Evolutionary conservation across 1,139 yeast genomes (phyloP).

Genomic region (Hansenula lynferdii): DNA sequence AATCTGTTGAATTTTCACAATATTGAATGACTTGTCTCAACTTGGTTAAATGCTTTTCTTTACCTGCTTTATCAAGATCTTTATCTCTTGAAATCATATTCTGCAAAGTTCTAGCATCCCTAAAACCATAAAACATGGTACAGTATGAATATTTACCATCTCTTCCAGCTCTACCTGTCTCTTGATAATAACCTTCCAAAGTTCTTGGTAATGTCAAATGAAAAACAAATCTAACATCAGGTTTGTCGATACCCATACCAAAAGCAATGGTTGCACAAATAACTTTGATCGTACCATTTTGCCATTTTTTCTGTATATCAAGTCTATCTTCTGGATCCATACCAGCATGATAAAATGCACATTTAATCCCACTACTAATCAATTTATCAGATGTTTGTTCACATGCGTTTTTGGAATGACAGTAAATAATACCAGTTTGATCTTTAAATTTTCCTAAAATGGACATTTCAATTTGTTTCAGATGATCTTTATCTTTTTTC

Average conservation of each 20-base stretch:
- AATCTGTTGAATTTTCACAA: constrained; percentile 87
- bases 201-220: constrained; percentile 89
- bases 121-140: constrained; percentile 71
- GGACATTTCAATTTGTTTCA: constrained; percentile 57
- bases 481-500: constrained; percentile 52
- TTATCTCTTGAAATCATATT: constrained; percentile 74
- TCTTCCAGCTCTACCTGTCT: constrained; percentile 98
- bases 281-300: constrained; percentile 59
- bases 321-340: constrained; percentile 75
- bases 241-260: constrained; percentile 98
- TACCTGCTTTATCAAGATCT: constrained; percentile 57
- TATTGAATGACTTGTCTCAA: constrained; percentile 83
- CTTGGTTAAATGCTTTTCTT: constrained; percentile 74
- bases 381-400: constrained; percentile 73
- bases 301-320: constrained; percentile 77
- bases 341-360: constrained; percentile 91
- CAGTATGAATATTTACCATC: constrained; percentile 84
- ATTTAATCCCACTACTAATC: constrained; percentile 52
- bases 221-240: constrained; percentile 88
- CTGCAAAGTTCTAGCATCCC: constrained; percentile 72
- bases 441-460: constrained; percentile 48
- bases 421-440: constrained; percentile 86
- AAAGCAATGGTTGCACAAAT: constrained; percentile 97
- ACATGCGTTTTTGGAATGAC: constrained; percentile 86
- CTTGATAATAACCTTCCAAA: constrained; percentile 94